Base-by-base conservation (phyloP, 2,329 filamentous ascomycete species). In the Xylaria arbuscula region DNA sequence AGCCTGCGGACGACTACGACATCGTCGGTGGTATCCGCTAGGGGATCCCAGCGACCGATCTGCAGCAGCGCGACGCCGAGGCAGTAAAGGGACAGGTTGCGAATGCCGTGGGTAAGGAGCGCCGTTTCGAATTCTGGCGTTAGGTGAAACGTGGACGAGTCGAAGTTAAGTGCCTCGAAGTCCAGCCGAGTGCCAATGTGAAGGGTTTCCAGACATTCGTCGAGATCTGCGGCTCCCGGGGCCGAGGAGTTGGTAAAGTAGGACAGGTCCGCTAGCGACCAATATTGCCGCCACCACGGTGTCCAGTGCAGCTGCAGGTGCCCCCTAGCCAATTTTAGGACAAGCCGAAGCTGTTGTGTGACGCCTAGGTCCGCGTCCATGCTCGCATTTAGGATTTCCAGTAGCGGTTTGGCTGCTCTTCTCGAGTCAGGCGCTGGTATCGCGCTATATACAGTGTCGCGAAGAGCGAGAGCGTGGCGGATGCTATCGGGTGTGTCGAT, bases 31-130 rank as follows among this genome's bases (percentile, higher is more conserved):
- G 73, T 68, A 1, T 76, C 24, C 5, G n/a, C 17, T 42, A 53
- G 34, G 13, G 67, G 51, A 24, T 45, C 48, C 74, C 72, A 74
- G 6, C 70, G 69, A 3, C 73, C 75, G 22, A 78, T 78, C 53
- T 77, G 74, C 0, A 77, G 69, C 17, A 77, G 59, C 2, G 74
- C 74, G 0, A 75, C 74, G 1, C 77, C 77, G 1, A 78, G 73
- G 28, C 74, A 75, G 56, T 74, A 69, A 17, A 77, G 63, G 2
- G 74, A 72, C 42, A 75, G 47, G 55, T 76, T 77, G 7, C 73
- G 66, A 17, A 77, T 73, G 34, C 13, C 40, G 22, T 40, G 19
- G 11, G 17, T 63, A 28, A 69, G 59, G 11, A 17, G n/a, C 28
- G 47, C 50, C 13, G 17, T 17, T 3, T 32, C 34, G 11, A 32